phyloP scores from a whole-genome alignment of 2,329 filamentous ascomycete species.

The Ophiostoma ulmi region DNA sequence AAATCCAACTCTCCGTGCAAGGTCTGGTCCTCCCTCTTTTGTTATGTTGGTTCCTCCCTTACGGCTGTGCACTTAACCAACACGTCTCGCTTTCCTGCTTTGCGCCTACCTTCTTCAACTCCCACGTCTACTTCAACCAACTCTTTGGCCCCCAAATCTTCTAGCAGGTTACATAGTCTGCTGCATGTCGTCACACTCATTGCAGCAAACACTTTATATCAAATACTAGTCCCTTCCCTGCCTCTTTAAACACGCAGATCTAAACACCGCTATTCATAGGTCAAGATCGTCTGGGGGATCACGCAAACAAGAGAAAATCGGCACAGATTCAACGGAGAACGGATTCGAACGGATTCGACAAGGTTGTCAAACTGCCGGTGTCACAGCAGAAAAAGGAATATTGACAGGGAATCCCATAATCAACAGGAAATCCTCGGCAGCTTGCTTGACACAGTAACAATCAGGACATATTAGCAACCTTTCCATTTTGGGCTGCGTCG shows the following conservation, averaged over 20 bases:
- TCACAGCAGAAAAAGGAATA: neutral
- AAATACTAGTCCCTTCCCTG: neutral
- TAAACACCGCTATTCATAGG: neutral
- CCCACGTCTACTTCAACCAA: neutral
- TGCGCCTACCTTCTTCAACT: neutral
- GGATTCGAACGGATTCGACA: neutral
- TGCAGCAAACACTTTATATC: neutral
- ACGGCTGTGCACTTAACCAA: no score
- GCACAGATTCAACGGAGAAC: neutral
- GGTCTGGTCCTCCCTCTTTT: neutral
- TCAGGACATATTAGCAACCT: neutral
- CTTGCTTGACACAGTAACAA: slow-evolving; percentile 5
- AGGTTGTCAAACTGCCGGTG: neutral
- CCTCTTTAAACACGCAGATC: neutral
- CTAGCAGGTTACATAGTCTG: neutral
- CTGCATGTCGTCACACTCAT: neutral
- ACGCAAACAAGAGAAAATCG: neutral
- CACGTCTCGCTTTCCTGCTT: neutral
- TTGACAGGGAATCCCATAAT: neutral
- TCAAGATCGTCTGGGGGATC: neutral
- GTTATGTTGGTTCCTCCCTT: neutral
- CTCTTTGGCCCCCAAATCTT: neutral
- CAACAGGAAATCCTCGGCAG: neutral
- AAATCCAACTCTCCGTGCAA: neutral
- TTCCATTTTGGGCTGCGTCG: neutral